phyloP scores from a whole-genome alignment of 106 monocot genomes.

The Dioscorea alata region DNA sequence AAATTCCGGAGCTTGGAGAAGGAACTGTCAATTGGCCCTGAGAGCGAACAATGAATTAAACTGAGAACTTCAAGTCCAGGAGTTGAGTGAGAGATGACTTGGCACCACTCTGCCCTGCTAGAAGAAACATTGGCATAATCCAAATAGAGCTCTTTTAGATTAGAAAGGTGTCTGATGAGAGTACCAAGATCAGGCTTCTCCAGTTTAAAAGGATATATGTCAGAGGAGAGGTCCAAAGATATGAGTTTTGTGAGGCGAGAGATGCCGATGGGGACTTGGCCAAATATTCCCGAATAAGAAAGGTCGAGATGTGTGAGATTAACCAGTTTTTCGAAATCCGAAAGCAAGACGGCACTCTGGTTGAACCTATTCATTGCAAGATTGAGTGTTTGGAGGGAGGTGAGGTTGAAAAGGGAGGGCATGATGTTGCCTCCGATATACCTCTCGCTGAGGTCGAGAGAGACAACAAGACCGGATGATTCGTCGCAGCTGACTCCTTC shows the following conservation, averaged over 20 bases:
- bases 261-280: not conserved
- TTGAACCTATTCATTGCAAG: not conserved
- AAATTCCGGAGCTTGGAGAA: too few species aligned
- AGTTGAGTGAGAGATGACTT: not conserved
- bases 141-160: conserved; percentile 2
- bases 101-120: not conserved
- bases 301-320: conserved; percentile 5
- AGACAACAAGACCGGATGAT: not conserved
- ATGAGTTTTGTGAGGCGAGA: conserved; percentile 6
- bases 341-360: not conserved
- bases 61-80: not conserved
- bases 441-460: conserved; percentile 1
- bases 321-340: not conserved
- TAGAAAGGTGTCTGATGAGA: too few species aligned
- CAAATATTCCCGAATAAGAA: not conserved
- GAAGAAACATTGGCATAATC: not conserved
- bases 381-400: too few species aligned
- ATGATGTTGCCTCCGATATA: too few species aligned
- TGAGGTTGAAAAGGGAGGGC: too few species aligned
- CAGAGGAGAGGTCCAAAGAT: not conserved
- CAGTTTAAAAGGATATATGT: too few species aligned
- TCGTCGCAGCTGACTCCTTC: not conserved
- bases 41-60: too few species aligned
- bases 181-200: not conserved
- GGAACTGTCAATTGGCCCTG: too few species aligned